Evolutionary conservation across 2,329 filamentous ascomycete genomes (phyloP).

Genomic region (Phyllosticta citriasiana): DNA sequence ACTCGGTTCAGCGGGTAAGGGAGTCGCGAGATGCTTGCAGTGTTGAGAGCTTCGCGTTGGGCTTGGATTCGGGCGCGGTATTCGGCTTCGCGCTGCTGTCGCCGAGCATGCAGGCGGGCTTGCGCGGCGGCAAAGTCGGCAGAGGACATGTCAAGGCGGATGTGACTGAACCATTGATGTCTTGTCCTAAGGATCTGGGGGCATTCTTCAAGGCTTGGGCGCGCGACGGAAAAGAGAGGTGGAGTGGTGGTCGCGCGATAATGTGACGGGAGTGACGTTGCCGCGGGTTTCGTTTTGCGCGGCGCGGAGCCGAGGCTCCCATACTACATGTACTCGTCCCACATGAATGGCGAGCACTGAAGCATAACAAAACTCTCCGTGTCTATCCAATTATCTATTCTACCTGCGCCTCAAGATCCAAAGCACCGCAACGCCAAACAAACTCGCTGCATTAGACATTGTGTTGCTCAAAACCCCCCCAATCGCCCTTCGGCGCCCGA

Average conservation of each 20-base stretch:
- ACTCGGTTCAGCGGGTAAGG: conserved; percentile 52
- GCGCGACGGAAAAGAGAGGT: background rate
- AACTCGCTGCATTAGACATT: background rate
- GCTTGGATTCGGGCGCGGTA: conserved; percentile 47
- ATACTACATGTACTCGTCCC: background rate
- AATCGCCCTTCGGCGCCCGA: background rate
- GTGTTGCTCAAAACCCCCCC: background rate
- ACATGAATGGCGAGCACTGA: background rate
- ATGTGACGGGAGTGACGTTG: background rate
- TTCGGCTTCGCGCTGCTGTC: conserved; percentile 62
- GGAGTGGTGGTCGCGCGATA: background rate
- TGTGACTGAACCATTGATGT: background rate
- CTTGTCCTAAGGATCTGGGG: background rate
- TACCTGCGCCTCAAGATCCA: background rate
- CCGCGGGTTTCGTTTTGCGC: background rate
- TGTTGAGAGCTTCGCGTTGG: conserved; percentile 27
- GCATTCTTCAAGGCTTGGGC: background rate
- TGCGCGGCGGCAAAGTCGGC: conserved; percentile 81
- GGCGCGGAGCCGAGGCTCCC: background rate
- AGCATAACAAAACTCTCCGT: background rate
- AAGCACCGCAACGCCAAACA: background rate
- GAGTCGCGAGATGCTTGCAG: conserved; percentile 33
- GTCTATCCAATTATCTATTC: background rate
- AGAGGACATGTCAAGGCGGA: conserved; percentile 33
- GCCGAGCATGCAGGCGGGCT: conserved; percentile 72